Conservation (phyloP, 345 rosid species). For the Linum trigynum region DNA sequence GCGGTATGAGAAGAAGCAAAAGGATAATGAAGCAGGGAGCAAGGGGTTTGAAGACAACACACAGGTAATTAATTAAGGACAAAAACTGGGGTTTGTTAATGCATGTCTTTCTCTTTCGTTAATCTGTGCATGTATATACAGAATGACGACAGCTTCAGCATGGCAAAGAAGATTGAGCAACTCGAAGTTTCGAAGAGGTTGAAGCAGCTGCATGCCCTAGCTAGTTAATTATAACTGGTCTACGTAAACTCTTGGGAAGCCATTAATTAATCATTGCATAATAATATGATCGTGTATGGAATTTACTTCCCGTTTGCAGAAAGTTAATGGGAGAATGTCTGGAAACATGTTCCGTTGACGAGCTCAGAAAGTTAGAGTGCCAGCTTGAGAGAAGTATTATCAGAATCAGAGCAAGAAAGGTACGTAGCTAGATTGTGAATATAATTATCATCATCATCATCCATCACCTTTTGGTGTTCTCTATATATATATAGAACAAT, state of each 20-base stretch:
- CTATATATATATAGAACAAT: background rate
- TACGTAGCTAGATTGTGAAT: conserved; percentile 7
- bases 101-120: background rate
- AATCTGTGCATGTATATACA: background rate
- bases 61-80: background rate
- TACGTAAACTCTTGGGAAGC: too few relatives aligned
- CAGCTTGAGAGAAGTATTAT: conserved; percentile 66
- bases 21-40: background rate
- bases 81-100: too few relatives aligned
- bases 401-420: conserved; percentile 80
- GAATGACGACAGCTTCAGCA: background rate
- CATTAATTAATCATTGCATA: too few relatives aligned
- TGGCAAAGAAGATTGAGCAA: conserved; percentile 2
- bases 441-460: too few relatives aligned
- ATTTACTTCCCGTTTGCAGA: conserved; percentile 24
- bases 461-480: background rate
- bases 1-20: background rate
- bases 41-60: background rate
- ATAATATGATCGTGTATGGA: too few relatives aligned
- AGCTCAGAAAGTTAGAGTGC: conserved; percentile 57
- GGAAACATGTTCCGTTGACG: conserved; percentile 52
- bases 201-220: too few relatives aligned
- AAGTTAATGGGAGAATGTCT: conserved; percentile 65
- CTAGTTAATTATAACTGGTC: too few relatives aligned
- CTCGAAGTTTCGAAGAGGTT: conserved; percentile 2